Evolutionary conservation across 306 rosid species (phyloP).

Genomic region (Sphenostylis stenocarpa): DNA sequence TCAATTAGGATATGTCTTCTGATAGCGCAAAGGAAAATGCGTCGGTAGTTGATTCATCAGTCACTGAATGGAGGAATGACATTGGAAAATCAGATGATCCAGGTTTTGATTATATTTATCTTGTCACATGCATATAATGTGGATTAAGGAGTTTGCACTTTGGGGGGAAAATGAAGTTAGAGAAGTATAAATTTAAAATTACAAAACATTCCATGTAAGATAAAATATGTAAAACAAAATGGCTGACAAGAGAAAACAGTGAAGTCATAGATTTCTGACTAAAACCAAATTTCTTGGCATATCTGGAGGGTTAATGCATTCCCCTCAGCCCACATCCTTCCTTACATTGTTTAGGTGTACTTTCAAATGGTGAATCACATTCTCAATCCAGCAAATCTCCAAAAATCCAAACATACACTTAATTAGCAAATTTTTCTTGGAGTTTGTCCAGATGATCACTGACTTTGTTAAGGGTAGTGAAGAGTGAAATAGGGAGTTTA

Average conservation of each 20-base stretch:
- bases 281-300: not conserved
- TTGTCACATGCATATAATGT: not conserved
- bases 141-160: not conserved
- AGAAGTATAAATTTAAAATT: not conserved
- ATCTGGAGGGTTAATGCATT: not conserved
- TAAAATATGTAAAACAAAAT: not conserved
- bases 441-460: not conserved
- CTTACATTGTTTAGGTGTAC: not conserved
- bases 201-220: not conserved
- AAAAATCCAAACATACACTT: not conserved
- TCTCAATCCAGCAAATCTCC: not conserved
- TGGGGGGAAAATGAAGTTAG: not conserved
- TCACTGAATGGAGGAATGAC: conserved; percentile 60
- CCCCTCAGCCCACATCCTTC: not conserved
- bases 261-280: not conserved
- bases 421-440: not conserved
- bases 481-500: not conserved
- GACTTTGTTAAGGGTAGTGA: not conserved
- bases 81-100: conserved; percentile 61
- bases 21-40: conserved; percentile 69
- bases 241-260: not conserved
- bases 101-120: conserved; percentile 42
- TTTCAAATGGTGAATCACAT: not conserved
- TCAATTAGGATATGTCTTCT: conserved; percentile 57
- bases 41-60: conserved; percentile 73